phyloP scores from a whole-genome alignment of 2,329 filamentous ascomycete species.

The Botrytis sinoallii region DNA sequence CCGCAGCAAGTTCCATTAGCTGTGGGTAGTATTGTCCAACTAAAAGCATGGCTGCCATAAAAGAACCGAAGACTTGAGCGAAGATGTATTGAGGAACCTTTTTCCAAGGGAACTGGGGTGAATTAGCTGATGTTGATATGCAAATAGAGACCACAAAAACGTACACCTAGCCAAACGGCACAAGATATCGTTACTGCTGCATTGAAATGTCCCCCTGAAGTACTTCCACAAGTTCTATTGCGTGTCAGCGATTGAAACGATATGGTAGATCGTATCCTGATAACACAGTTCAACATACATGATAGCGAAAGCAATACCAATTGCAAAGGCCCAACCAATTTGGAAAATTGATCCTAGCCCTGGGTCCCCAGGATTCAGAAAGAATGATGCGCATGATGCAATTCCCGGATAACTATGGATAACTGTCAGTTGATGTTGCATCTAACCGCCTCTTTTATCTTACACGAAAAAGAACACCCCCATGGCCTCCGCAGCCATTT shows the following conservation, averaged over 20 bases:
- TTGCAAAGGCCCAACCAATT: conserved; percentile 53
- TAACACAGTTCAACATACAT: conserved; percentile 36
- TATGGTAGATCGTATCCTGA: not conserved
- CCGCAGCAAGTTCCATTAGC: conserved; percentile 42
- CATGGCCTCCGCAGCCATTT: conserved; percentile 54
- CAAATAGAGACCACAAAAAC: not conserved
- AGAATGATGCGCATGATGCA: conserved; percentile 51
- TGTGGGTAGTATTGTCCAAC: conserved; percentile 56
- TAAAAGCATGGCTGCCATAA: conserved; percentile 52
- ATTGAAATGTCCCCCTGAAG: conserved; percentile 55
- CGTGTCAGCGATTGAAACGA: not conserved
- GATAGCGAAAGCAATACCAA: conserved; percentile 58
- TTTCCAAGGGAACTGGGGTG: conserved; percentile 49
- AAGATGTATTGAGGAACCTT: conserved; percentile 58
- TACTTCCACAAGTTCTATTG: conserved; percentile 46
- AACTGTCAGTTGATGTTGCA: conserved; percentile 27
- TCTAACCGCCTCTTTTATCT: not conserved
- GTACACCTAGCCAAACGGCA: conserved; percentile 50
- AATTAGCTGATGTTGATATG: not conserved
- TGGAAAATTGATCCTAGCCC: conserved; percentile 52
- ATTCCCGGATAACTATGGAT: conserved; percentile 45
- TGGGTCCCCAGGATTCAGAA: conserved; percentile 44
- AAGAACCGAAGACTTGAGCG: conserved; percentile 54
- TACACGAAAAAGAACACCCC: conserved; percentile 56
- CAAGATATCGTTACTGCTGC: conserved; percentile 48